Evolutionary conservation across 169 alveolate genomes (phyloP), one percentile per base, ranked within the genome.

Genomic region (Plasmodium coatneyi): DNA sequence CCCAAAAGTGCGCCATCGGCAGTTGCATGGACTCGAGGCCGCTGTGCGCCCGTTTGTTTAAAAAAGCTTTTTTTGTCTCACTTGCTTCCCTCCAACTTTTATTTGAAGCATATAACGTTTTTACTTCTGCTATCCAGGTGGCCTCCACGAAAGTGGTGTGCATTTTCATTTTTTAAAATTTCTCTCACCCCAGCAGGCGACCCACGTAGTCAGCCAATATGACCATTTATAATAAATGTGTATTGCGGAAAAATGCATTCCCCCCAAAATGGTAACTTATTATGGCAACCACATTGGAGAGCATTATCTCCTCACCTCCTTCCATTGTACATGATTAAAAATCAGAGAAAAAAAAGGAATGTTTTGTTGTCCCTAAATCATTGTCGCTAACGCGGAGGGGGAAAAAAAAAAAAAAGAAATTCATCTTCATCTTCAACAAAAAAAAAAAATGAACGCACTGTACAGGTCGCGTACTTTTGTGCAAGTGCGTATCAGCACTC

Each of bases 31-130:
- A 32, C 39, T 32, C 1, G 39, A 32, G 3, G 39, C 28, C 16
- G 52, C 52, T 16, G 5, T 25, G 7, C 6, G 9, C 49, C 49
- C 49, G 49, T 76, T 76, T 76, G 83, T 76, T 76, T 76, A 34
- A 76, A 34, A 22, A 25, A 32, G 5, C 39, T 76, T 76, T 76
- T 76, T 76, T 76, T 76, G 83, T 76, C 83, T 76, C 46, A 76
- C 16, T 34, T 76, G 83, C 46, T 32, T 32, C 49, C 25, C 14
- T 10, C 49, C 52, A 43, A 43, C 12, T 43, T 43, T 9, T 43
- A 43, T 76, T 34, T 76, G 83, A 76, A 76, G 39, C 49, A 14
- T 34, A 76, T 32, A 32, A 76, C 49, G 49, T 76, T 76, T 76
- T 76, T 30, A 0, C 49, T 76, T 28, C n/a, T 7, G 46, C 6